These are phyloP conservation scores for Vigna hirtella DNA, from an alignment of 306 rosid species.

Conservation along the genomic window DNA sequence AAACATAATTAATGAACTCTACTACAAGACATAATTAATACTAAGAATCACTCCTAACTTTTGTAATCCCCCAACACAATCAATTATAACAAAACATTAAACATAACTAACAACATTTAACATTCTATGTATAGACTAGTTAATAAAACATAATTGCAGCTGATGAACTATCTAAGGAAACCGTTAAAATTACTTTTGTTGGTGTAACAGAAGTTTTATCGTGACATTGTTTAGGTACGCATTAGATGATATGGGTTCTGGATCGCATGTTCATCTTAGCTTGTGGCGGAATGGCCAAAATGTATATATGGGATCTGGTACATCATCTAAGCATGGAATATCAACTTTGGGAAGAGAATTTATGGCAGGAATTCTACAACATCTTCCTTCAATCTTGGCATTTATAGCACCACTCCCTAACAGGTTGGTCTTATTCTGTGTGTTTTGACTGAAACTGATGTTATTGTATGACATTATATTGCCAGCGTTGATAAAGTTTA, in stretches of 20 bases:
- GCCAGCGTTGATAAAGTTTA: neutral
- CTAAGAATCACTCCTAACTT: too few species aligned
- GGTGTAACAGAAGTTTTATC: slow-evolving; percentile 31
- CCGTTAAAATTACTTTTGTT: neutral
- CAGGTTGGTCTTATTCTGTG: slow-evolving; percentile 56
- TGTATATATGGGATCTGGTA: slow-evolving; percentile 74
- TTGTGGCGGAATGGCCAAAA: slow-evolving; percentile 78
- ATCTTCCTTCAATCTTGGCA: slow-evolving; percentile 79
- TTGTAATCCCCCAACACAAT: too few species aligned
- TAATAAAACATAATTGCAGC: neutral
- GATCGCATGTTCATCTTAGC: slow-evolving; percentile 91
- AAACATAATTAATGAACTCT: too few species aligned
- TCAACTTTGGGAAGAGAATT: slow-evolving; percentile 77
- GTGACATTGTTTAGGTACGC: slow-evolving; percentile 57
- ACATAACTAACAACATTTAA: too few species aligned
- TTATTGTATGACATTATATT: slow-evolving; percentile 22
- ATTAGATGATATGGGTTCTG: slow-evolving; percentile 87
- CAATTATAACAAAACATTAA: too few species aligned
- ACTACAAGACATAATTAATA: too few species aligned
- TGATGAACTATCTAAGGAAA: slow-evolving; percentile 5
- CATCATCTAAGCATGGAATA: slow-evolving; percentile 72
- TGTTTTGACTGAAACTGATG: slow-evolving; percentile 20
- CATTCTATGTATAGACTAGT: neutral
- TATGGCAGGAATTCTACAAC: slow-evolving; percentile 92
- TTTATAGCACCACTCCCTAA: slow-evolving; percentile 86